Base-by-base conservation (phyloP, 495 filamentous ascomycete genomes). In the Entonaema liquescens region DNA sequence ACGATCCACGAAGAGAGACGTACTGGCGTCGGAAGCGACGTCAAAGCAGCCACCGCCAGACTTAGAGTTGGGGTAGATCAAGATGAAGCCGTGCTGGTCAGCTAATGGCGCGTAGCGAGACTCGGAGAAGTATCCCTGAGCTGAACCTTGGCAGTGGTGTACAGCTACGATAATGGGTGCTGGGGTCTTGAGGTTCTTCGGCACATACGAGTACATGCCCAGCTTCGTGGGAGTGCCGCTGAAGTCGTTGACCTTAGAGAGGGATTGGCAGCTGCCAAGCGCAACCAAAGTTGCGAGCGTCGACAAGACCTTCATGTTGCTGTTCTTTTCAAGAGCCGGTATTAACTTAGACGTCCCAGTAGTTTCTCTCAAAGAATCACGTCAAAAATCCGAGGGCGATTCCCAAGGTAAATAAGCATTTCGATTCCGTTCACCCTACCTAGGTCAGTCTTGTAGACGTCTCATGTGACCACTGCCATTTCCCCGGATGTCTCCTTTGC, bases 191-290 rank as follows among this genome's bases (percentile, higher is more conserved):
- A 88, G 80, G 35, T 81, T 86, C 59, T 74, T 78, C 5, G 87
- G 87, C 38, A 87, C 83, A 68, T 87, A 88, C 54, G 86, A 81
- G 72, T 83, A 89, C 84, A 89, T 86, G 56, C 76, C 77, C 21
- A 82, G 74, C 50, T 77, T 79, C 4, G 82, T 83, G 12, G 84
- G 82, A 40, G 78, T 80, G 59, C 76, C 70, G 4, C 76, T 83
- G 67, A 85, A 86, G 73, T 77, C 72, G 15, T 59, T 79, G 54
- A 84, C 80, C 35, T 80, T 70, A 17, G 62, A 76, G 57, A 80
- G 61, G 28, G 62, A 58, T 55, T 82, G 77, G 70, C 62, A 42
- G 47, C 57, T 79, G 70, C 76, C 72, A 35, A 83, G 77, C 33
- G 76, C 79, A 40, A 75, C 79, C 29, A 75, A 60, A 28, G 72